Evolutionary conservation across 306 rosid genomes (phyloP).

Genomic region (Delonix regia): DNA sequence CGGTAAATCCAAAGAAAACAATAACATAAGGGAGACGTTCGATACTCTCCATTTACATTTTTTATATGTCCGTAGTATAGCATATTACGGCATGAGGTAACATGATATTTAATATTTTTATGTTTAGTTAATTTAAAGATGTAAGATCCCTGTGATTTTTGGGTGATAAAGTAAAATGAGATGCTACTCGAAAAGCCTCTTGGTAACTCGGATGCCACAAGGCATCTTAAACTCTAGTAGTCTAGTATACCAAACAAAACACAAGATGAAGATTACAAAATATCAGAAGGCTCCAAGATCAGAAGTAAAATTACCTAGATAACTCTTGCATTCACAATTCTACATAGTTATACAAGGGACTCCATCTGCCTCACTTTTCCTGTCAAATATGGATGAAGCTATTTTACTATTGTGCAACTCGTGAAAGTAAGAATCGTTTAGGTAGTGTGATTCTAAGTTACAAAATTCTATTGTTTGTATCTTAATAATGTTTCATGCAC

Average conservation of each 20-base stretch:
- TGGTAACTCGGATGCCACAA: not conserved
- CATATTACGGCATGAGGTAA: not conserved
- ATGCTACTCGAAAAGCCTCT: not conserved
- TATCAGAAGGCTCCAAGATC: not conserved
- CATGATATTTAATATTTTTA: not conserved
- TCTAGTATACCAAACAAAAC: not conserved
- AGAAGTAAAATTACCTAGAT: not conserved
- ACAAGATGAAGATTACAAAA: not conserved
- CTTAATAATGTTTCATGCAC: constrained; percentile 31
- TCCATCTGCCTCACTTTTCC: constrained; percentile 25
- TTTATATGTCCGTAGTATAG: not conserved
- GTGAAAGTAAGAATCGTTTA: constrained; percentile 7
- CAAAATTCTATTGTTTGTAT: constrained; percentile 16
- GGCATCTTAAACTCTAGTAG: not conserved
- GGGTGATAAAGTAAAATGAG: not conserved
- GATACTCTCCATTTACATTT: not conserved
- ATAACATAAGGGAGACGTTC: not conserved
- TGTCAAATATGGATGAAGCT: constrained; percentile 25
- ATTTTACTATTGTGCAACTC: constrained; percentile 4
- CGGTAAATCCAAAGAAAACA: not conserved
- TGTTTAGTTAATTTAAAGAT: not conserved
- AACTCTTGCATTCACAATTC: constrained; percentile 10
- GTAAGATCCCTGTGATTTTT: not conserved
- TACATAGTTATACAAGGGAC: constrained; percentile 17
- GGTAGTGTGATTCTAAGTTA: constrained; percentile 22